phyloP scores from a whole-genome alignment of 1,139 yeast species.

The Hyphopichia fennica region DNA sequence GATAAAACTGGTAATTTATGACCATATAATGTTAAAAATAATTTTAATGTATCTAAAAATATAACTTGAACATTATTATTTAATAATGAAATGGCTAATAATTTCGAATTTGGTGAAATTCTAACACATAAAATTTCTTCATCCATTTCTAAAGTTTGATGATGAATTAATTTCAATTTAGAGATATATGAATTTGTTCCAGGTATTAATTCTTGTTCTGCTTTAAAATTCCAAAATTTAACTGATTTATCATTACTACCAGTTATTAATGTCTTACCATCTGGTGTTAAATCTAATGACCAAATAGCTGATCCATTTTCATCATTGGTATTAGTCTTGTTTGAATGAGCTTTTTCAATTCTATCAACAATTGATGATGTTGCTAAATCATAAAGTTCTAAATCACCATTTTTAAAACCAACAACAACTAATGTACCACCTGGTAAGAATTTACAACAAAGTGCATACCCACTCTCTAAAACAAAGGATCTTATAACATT shows the following conservation, averaged over 20 bases:
- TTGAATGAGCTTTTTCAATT: slow-evolving; percentile 67
- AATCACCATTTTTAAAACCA: slow-evolving; percentile 87
- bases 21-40: slow-evolving; percentile 87
- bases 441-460: slow-evolving; percentile 80
- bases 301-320: slow-evolving; percentile 74
- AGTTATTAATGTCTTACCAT: slow-evolving; percentile 82
- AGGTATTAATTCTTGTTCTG: slow-evolving; percentile 65
- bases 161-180: slow-evolving; percentile 63
- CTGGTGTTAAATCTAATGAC: slow-evolving; percentile 85
- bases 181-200: slow-evolving; percentile 59
- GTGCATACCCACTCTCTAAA: slow-evolving; percentile 79
- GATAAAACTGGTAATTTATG: slow-evolving; percentile 93
- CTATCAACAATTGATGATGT: slow-evolving; percentile 71
- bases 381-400: slow-evolving; percentile 85
- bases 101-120: slow-evolving; percentile 79
- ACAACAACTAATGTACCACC: slow-evolving; percentile 86
- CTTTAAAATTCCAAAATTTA: slow-evolving; percentile 83
- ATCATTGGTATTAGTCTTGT: slow-evolving; percentile 14
- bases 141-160: slow-evolving; percentile 76
- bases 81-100: slow-evolving; percentile 78
- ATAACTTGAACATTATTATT: slow-evolving; percentile 95
- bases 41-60: slow-evolving; percentile 80
- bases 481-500: slow-evolving; percentile 78
- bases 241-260: slow-evolving; percentile 93
- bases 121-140: slow-evolving; percentile 84